Percentiles rank a stretch among this genome's conserved stretches.
Conservation (phyloP, 2,329 filamentous ascomycete species). For the Bipolaris victoriae region DNA sequence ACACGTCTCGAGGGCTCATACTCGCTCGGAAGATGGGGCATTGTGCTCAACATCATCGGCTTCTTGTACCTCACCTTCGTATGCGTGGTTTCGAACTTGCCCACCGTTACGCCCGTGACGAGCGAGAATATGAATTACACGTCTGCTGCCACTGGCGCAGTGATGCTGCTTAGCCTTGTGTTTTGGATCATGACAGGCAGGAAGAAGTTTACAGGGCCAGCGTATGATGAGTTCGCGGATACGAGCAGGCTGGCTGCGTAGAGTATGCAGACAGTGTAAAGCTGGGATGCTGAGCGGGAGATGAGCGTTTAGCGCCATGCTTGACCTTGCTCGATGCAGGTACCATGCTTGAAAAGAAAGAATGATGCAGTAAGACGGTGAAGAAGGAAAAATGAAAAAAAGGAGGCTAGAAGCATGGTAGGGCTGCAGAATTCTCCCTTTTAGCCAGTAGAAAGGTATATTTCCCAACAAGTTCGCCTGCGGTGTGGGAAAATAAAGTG, state of each 20-base stretch:
- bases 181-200: conserved; percentile 61
- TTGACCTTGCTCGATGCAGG: neutral
- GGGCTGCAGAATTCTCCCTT: too few species aligned
- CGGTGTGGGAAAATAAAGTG: too few species aligned
- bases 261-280: neutral
- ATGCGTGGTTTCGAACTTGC: conserved; percentile 64
- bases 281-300: neutral
- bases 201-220: conserved; percentile 59
- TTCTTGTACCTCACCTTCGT: conserved; percentile 61
- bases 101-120: conserved; percentile 57
- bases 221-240: neutral
- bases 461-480: too few species aligned
- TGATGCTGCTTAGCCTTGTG: conserved; percentile 57
- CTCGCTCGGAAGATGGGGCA: conserved; percentile 54
- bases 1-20: conserved; percentile 54
- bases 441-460: too few species aligned
- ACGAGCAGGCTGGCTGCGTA: neutral
- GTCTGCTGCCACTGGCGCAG: conserved; percentile 61
- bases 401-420: neutral
- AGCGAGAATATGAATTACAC: conserved; percentile 66
- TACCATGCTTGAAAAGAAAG: neutral
- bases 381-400: neutral
- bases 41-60: conserved; percentile 57
- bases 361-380: neutral
- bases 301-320: neutral